Percentiles rank a stretch among this genome's conserved stretches.
Evolutionary conservation across 2,329 filamentous ascomycete species (phyloP).

Genomic region (Parastagonospora nodorum): DNA sequence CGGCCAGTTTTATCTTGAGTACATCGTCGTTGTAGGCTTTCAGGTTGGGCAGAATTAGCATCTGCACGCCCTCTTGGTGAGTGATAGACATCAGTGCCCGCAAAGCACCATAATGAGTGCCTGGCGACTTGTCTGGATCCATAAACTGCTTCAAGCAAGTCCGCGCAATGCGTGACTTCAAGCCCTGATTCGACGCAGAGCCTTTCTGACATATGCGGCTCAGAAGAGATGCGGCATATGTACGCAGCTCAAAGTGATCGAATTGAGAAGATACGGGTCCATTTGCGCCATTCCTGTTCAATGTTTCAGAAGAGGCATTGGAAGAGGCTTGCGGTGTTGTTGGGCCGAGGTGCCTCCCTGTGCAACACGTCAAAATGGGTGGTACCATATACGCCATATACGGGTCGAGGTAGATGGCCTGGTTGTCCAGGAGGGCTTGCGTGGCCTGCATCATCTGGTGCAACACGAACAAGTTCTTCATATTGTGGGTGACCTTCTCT

Average conservation of each 20-base stretch:
- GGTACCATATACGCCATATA: conserved; percentile 76
- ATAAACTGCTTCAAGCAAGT: conserved; percentile 92
- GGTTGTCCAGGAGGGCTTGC: conserved; percentile 81
- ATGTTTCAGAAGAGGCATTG: conserved; percentile 53
- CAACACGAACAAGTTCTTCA: conserved; percentile 87
- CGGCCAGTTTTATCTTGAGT: conserved; percentile 57
- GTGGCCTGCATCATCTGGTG: conserved; percentile 92
- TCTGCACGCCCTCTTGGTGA: conserved; percentile 66
- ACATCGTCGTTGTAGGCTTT: conserved; percentile 64
- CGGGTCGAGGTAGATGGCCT: conserved; percentile 74
- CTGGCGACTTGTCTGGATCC: conserved; percentile 79
- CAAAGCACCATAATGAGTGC: conserved; percentile 88
- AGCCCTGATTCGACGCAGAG: conserved; percentile 75
- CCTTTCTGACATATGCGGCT: conserved; percentile 81
- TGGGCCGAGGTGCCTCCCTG: conserved; percentile 78
- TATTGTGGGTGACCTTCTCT: conserved; percentile 91
- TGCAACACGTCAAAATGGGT: conserved; percentile 87
- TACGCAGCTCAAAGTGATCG: conserved; percentile 78
- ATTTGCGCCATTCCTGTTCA: conserved; percentile 40
- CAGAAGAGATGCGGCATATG: conserved; percentile 82
- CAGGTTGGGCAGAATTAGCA: conserved; percentile 69
- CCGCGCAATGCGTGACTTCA: conserved; percentile 87
- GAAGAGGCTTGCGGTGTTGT: conserved; percentile 57
- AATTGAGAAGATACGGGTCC: conserved; percentile 21
- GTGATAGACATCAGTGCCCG: conserved; percentile 79